Percentiles rank a stretch among this genome's conserved stretches.
Conservation (phyloP, 1,284 basidiomycete species). For the Leccinum huronense region DNA sequence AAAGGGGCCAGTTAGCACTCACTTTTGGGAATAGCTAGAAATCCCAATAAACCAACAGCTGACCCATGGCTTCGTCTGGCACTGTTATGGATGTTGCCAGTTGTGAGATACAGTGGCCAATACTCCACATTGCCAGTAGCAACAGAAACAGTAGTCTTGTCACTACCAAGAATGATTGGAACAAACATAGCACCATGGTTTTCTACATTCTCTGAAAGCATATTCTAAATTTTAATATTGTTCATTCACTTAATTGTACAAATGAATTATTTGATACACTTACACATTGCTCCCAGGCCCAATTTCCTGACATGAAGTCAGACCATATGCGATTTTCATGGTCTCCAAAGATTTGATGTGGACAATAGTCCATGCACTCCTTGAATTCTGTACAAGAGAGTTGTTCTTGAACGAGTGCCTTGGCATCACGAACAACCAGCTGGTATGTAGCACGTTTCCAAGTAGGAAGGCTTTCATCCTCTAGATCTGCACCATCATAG, state of each 20-base stretch:
- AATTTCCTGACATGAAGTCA: not conserved
- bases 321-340: not conserved
- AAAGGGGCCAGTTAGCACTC: not conserved
- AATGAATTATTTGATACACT: not conserved
- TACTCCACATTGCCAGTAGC: constrained; percentile 7
- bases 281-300: not conserved
- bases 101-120: not conserved
- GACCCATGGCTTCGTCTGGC: not conserved
- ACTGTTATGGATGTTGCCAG: not conserved
- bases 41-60: not conserved
- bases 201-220: not conserved
- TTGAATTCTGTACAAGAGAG: not conserved
- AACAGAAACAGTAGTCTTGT: constrained; percentile 12
- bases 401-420: not conserved
- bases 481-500: not conserved
- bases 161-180: constrained; percentile 6
- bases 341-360: not conserved
- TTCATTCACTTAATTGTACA: not conserved
- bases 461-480: not conserved
- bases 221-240: not conserved
- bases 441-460: not conserved
- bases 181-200: constrained; percentile 5
- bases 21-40: not conserved
- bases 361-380: not conserved
- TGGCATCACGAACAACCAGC: not conserved